Base-by-base conservation (phyloP, 225 moss, liverwort and hornwort genomes). In the Thuidium tamariscinum region DNA sequence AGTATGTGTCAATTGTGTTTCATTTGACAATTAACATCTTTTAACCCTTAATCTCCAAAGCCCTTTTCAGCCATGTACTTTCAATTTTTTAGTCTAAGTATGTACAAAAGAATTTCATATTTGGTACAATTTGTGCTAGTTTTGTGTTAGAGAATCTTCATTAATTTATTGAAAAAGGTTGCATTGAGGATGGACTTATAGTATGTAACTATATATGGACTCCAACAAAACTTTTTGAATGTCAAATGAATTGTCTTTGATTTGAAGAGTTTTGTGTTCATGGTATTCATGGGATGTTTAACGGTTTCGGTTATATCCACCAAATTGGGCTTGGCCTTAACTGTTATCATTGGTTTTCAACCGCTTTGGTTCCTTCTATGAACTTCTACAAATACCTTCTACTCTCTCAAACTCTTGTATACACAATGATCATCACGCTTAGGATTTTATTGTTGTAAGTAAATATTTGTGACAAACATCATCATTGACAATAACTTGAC, bases 61-160 rank as follows among this genome's bases (percentile, higher is more conserved):
- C 0, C 20, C 12, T n/a, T 52, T n/a, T 13, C 2, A 1, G 3
- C 3, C 3, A 14, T 21, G 0, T 15, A 54, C 7, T 36, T 54
- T 75, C 8, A 54, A 21, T 54, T 23, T 1, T 15, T 54, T n/a
- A 8, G 16, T 54, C 7, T 23, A n/a, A n/a, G n/a, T n/a, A n/a
- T n/a, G 10, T n/a, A 23, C 0, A 1, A 23, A n/a, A 22, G 0
- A 23, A 36, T 5, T 4, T 36, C 15, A 75, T n/a, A 22, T n/a
- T 52, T 1, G 11, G 0, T 20, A 34, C 7, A 49, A 49, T 34
- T 0, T 74, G 0, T 48, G 1, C 1, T 74, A 74, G 7, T 49
- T 73, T 48, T 73, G 11, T 30, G 0, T 6, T 32, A 20, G 20
- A 5, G 1, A 74, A 34, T 49, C 4, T 74, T 49, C 7, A 49